These are phyloP conservation scores for Kazachstania taianensis DNA, from an alignment of 805 yeast genomes.

Conservation along the genomic window DNA sequence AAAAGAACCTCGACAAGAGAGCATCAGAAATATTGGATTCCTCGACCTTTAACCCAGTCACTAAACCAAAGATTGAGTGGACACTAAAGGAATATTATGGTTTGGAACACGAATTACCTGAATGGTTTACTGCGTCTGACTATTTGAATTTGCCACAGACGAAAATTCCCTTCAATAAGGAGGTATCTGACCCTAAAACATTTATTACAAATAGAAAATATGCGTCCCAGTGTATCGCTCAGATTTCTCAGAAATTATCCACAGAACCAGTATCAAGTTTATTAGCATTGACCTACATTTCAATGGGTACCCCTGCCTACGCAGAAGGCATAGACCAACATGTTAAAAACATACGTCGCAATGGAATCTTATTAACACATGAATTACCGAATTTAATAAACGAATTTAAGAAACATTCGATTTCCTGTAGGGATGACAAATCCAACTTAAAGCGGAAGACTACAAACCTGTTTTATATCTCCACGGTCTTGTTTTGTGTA, in stretches of 20 bases:
- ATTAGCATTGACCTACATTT: constrained; percentile 18
- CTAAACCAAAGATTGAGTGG: constrained; percentile 38
- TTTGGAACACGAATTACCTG: constrained; percentile 34
- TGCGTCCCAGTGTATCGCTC: constrained; percentile 7
- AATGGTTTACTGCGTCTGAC: constrained; percentile 37
- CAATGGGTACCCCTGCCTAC: constrained; percentile 19
- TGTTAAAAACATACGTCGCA: constrained; percentile 13
- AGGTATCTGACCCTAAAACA: constrained; percentile 3
- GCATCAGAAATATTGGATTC: constrained; percentile 23
- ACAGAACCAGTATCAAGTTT: constrained; percentile 7
- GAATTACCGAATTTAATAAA: constrained; percentile 10
- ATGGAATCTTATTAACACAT: constrained; percentile 13
- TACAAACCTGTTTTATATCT: constrained; percentile 16
- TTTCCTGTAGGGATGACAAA: constrained; percentile 18
- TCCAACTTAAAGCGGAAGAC: constrained; percentile 14
- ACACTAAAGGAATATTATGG: constrained; percentile 30
- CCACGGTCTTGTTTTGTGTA: constrained; percentile 20
- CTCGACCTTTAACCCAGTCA: constrained; percentile 19
- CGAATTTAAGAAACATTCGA: constrained; percentile 16
- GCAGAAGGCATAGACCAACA: constrained; percentile 11
- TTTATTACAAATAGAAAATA: constrained; percentile 14
- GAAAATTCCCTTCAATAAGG: constrained; percentile 11
- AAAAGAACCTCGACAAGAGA: constrained; percentile 27
- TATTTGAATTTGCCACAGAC: constrained; percentile 12
- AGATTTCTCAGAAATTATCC: background rate